A percentile compares a stretch with the other conserved stretches of the same genome.
Evolutionary conservation across 2,329 filamentous ascomycete species (phyloP).

Genomic region (Arthroderma sp.): DNA sequence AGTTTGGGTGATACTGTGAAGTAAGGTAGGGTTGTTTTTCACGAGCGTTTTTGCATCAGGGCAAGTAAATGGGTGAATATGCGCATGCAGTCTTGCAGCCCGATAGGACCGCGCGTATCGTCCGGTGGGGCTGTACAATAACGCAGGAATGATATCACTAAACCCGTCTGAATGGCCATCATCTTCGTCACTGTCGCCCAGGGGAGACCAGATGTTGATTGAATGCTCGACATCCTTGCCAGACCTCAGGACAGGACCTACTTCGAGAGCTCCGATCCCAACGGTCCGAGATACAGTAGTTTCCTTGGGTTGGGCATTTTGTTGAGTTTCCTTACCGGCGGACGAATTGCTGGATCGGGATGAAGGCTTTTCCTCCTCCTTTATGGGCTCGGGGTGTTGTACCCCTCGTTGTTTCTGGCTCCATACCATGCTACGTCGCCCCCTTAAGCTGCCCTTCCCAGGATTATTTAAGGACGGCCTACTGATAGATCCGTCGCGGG

Average conservation of each 20-base stretch:
- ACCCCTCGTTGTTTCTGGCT: conserved; percentile 21
- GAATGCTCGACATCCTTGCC: conserved; percentile 61
- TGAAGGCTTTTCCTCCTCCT: conserved; percentile 15
- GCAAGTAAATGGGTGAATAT: conserved; percentile 63
- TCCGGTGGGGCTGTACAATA: conserved; percentile 61
- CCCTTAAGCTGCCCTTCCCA: conserved; percentile 25
- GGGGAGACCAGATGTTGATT: conserved; percentile 62
- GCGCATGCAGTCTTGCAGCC: conserved; percentile 66
- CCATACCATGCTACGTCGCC: conserved; percentile 35
- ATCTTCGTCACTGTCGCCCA: conserved; percentile 42
- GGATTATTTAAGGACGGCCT: conserved; percentile 16
- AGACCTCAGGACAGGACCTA: conserved; percentile 62
- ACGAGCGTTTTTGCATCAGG: conserved; percentile 69
- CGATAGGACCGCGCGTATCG: conserved; percentile 59
- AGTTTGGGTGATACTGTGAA: conserved; percentile 69
- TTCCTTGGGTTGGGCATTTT: conserved; percentile 21
- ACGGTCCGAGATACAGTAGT: conserved; percentile 49
- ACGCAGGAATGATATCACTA: conserved; percentile 57
- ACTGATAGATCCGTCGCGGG: conserved; percentile 19
- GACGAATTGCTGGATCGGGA: conserved; percentile 20
- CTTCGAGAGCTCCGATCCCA: conserved; percentile 62
- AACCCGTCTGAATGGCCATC: conserved; percentile 52
- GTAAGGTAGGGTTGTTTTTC: conserved; percentile 71
- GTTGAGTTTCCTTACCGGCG: conserved; percentile 19
- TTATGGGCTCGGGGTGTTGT: conserved; percentile 20